Percentiles rank a stretch among this genome's conserved stretches.
Conservation (phyloP, 2,329 filamentous ascomycete genomes). For the Colletotrichum caudatum region DNA sequence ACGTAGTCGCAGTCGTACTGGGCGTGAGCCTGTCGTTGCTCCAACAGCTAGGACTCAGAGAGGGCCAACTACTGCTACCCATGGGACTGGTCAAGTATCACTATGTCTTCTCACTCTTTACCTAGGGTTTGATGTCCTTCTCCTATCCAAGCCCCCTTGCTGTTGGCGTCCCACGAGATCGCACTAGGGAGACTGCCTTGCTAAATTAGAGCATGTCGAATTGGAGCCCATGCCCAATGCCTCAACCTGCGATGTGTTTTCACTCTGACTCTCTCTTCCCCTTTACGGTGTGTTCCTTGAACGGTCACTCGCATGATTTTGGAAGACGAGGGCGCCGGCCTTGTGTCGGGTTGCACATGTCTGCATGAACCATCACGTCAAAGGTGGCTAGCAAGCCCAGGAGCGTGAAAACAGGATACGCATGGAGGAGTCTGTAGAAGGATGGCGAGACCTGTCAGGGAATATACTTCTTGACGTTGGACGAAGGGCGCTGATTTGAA, state of each 20-base stretch:
- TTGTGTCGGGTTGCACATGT: not conserved
- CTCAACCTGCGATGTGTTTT: not conserved
- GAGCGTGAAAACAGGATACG: not conserved
- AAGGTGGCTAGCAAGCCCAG: not conserved
- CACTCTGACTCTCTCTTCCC: not conserved
- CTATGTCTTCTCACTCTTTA: not conserved
- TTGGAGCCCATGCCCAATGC: not conserved
- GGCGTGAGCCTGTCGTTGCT: not conserved
- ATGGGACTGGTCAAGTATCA: too few species aligned
- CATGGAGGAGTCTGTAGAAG: not conserved
- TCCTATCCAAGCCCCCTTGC: too few species aligned
- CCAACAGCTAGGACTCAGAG: not conserved
- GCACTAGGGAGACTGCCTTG: not conserved
- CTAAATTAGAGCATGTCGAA: not conserved
- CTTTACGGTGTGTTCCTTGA: not conserved
- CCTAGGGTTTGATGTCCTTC: not conserved
- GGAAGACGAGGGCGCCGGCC: not conserved
- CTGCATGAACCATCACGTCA: not conserved
- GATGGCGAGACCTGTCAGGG: not conserved
- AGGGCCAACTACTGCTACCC: not conserved
- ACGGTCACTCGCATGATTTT: not conserved
- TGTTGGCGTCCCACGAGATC: too few species aligned
- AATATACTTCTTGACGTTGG: not conserved
- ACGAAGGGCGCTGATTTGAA: not conserved
- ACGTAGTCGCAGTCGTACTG: not conserved